These are phyloP conservation scores for Euphorbia tirucalli DNA, from an alignment of 345 rosid species.

Conservation along the genomic window DNA sequence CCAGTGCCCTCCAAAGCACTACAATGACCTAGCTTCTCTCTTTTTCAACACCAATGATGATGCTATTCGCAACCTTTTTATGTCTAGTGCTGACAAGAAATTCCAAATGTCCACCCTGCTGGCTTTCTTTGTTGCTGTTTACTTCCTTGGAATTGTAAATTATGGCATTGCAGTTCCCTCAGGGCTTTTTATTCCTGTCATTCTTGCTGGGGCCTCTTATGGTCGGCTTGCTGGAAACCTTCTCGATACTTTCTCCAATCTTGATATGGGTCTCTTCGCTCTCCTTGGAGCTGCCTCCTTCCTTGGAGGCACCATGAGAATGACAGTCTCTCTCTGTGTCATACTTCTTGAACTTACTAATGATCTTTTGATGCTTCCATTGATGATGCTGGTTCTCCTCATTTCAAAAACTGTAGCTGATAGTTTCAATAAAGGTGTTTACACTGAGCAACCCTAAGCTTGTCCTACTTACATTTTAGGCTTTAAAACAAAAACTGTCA, in stretches of 20 bases:
- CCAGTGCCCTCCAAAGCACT: conserved; percentile 75
- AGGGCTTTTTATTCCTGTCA: conserved; percentile 94
- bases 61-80: conserved; percentile 75
- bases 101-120: conserved; percentile 65
- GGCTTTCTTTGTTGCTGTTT: conserved; percentile 63
- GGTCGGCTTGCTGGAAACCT: conserved; percentile 76
- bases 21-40: conserved; percentile 89
- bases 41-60: conserved; percentile 87
- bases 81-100: conserved; percentile 49
- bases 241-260: conserved; percentile 52
- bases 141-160: conserved; percentile 74
- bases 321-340: conserved; percentile 89
- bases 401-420: conserved; percentile 88
- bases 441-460: too few relatives aligned
- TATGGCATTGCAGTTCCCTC: conserved; percentile 94
- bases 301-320: conserved; percentile 97
- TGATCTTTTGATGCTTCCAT: conserved; percentile 74
- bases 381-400: conserved; percentile 84
- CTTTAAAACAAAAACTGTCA: too few relatives aligned
- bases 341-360: conserved; percentile 91
- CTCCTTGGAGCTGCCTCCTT: conserved; percentile 95
- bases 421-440: conserved; percentile 77
- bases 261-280: conserved; percentile 74
- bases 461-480: too few relatives aligned
- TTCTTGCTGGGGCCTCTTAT: conserved; percentile 90